Evolutionary conservation across 768 basidiomycete genomes (phyloP), one percentile per base, ranked within the genome.

Genomic region (Kwoniella botswanensis): DNA sequence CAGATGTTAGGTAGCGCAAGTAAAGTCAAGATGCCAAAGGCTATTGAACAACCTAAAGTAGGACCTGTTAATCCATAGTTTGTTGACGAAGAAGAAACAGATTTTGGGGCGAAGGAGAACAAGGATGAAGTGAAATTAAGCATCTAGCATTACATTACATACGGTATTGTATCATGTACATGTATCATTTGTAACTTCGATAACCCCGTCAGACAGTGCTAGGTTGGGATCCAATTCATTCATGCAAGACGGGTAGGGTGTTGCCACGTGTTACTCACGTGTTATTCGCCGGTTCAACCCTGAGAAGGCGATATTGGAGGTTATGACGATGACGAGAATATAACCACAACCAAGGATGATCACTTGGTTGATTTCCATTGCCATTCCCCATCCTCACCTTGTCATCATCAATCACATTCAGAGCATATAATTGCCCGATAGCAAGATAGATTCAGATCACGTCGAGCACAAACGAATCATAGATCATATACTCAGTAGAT

Each of bases 21-120:
- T 57, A 79, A 71, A 62, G 93, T 91, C 85, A 97, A 95, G 85
- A 93, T 96, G 93, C 94, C 94, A n/a, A 95, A 94, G 77, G 86
- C 86, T n/a, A 84, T 86, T 41, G 74, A 75, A 22, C 71, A 76
- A 67, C 78, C 80, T 0, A 79, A 74, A 63, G 78, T 81, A 0
- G 80, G 80, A 22, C 79, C 79, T 22, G 77, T 78, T 7, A 67
- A 67, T 44, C 65, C 65, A 4, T 67, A 67, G 44, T 21, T 35
- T 35, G 29, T 29, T 29, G 35, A 35, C 35, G 35, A 35, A 35
- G 35, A 35, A 9, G 7, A 35, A 35, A 35, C 35, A 35, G 35
- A 35, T 35, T 35, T 35, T 35, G 35, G 7, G 35, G 35, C 35
- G 35, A 1, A 9, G 7, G 35, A 35, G 7, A 35, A 35, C 35